Percentiles rank a stretch among this genome's conserved stretches.
phyloP scores from a whole-genome alignment of 1,139 yeast species.

The Pneumocystis oryctolagi region DNA sequence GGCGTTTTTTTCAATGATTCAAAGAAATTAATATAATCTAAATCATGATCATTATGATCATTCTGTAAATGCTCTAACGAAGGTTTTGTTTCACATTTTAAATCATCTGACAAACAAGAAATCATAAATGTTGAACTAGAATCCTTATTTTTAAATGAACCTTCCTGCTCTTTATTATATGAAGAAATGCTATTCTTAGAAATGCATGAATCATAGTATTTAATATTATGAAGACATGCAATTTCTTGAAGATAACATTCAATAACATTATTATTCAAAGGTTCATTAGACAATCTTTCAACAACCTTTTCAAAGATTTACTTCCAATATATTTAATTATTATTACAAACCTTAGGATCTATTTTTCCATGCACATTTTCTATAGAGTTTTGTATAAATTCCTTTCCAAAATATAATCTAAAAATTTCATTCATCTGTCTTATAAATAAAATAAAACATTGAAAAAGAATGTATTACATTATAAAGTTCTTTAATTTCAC shows the following conservation, averaged over 20 bases:
- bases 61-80: constrained; percentile 8
- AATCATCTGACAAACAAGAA: constrained; percentile 9
- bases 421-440: constrained; percentile 42
- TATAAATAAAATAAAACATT: background rate
- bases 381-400: constrained; percentile 46
- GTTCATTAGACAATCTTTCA: constrained; percentile 46
- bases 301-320: constrained; percentile 50
- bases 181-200: background rate
- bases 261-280: constrained; percentile 56
- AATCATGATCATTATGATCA: constrained; percentile 19
- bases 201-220: constrained; percentile 25
- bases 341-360: constrained; percentile 3
- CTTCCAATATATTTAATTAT: background rate
- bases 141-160: constrained; percentile 5
- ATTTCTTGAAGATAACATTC: constrained; percentile 61
- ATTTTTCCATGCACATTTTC: constrained; percentile 38
- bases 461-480: constrained; percentile 16
- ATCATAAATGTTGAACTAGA: constrained; percentile 13
- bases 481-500: constrained; percentile 61
- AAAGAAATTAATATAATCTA: constrained; percentile 34
- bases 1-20: constrained; percentile 26
- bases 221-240: constrained; percentile 64
- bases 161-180: background rate
- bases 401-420: constrained; percentile 47
- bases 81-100: constrained; percentile 7